Evolutionary conservation across 768 basidiomycete species (phyloP).

Genomic region (Naganishia onofrii): DNA sequence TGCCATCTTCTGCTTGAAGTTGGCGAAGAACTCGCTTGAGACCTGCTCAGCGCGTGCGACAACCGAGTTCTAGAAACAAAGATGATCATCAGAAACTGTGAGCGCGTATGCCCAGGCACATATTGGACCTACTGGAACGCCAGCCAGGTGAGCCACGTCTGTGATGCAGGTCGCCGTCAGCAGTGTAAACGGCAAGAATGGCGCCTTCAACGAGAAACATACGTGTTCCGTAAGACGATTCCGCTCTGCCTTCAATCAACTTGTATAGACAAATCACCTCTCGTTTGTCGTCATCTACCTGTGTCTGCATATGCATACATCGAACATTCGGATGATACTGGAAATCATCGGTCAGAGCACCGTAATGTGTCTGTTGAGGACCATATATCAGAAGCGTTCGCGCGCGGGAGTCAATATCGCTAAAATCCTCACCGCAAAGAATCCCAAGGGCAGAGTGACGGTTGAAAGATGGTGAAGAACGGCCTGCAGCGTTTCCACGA

Average conservation of each 20-base stretch:
- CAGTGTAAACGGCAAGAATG: background rate
- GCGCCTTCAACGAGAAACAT: slow-evolving; percentile 26
- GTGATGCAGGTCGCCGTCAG: background rate
- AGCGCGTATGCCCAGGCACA: too few species aligned
- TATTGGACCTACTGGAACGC: slow-evolving; percentile 63
- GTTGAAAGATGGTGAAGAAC: slow-evolving; percentile 93
- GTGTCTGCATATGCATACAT: slow-evolving; percentile 92
- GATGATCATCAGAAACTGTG: too few species aligned
- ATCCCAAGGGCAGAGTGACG: slow-evolving; percentile 81
- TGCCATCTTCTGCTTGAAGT: slow-evolving; percentile 66
- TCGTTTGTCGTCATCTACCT: slow-evolving; percentile 85
- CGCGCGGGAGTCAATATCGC: background rate
- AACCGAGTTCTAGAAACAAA: slow-evolving; percentile 53
- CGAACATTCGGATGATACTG: slow-evolving; percentile 86
- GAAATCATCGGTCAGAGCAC: slow-evolving; percentile 90
- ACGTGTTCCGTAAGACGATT: slow-evolving; percentile 52
- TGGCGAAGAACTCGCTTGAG: slow-evolving; percentile 80
- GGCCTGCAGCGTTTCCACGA: slow-evolving; percentile 52
- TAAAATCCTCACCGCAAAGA: slow-evolving; percentile 66
- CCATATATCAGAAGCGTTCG: background rate
- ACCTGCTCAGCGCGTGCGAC: slow-evolving; percentile 84
- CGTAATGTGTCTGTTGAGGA: slow-evolving; percentile 71
- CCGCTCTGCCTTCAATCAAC: slow-evolving; percentile 60
- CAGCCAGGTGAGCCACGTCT: slow-evolving; percentile 85
- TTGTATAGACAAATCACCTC: slow-evolving; percentile 93